A percentile compares a stretch with the other conserved stretches of the same genome.
Evolutionary conservation across 352 stramenopile genomes (phyloP).

Genomic region (Phytophthora cactorum): DNA sequence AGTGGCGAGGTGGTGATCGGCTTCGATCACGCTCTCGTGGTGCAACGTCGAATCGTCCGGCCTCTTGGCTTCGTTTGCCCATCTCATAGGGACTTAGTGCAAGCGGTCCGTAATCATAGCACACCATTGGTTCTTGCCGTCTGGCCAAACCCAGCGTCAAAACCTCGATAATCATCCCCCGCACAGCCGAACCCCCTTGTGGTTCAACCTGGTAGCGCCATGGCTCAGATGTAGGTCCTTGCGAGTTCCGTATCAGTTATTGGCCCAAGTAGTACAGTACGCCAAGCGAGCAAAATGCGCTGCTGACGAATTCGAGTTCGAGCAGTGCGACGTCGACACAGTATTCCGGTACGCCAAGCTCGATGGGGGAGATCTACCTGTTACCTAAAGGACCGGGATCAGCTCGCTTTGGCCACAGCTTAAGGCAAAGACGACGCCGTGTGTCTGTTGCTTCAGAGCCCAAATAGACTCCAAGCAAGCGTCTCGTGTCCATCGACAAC

Average conservation of each 20-base stretch:
- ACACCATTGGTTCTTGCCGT: not conserved
- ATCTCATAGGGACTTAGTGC: not conserved
- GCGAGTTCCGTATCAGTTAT: not conserved
- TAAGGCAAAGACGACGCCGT: not conserved
- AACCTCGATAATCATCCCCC: not conserved
- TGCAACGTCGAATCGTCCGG: not conserved
- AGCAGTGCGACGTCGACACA: not conserved
- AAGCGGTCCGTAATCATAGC: not conserved
- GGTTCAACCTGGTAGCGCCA: not conserved
- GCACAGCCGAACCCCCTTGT: not conserved
- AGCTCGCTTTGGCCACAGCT: not conserved
- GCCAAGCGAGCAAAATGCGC: not conserved
- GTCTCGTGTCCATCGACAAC: slow-evolving; percentile 12
- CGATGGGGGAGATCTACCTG: slow-evolving; percentile 5
- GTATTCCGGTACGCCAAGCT: slow-evolving; percentile 8
- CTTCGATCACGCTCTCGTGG: not conserved
- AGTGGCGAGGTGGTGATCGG: not conserved
- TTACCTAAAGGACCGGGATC: not conserved
- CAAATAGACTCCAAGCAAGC: slow-evolving; percentile 15
- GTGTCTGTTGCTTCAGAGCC: not conserved
- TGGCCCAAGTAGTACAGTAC: too few relatives aligned
- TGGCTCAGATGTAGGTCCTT: not conserved
- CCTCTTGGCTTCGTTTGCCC: not conserved
- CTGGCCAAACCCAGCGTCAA: not conserved
- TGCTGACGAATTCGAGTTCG: too few relatives aligned